Evolutionary conservation across 163 green algal genomes (phyloP).

Genomic region (Chlorella variabilis): DNA sequence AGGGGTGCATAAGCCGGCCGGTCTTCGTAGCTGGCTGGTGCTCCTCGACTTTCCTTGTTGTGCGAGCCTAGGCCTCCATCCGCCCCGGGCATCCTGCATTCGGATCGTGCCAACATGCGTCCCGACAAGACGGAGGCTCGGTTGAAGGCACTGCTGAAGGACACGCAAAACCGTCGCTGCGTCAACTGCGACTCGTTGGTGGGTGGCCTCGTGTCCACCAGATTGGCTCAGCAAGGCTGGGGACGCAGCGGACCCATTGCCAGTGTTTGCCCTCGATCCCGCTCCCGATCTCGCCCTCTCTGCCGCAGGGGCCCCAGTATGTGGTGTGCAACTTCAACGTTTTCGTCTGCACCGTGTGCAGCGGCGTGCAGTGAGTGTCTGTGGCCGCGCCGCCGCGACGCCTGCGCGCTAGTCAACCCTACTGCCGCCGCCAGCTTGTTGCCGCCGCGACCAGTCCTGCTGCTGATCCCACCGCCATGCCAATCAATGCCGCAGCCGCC

Average conservation of each 20-base stretch:
- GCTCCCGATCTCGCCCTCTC: background rate
- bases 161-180: slow-evolving; percentile 62
- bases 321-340: slow-evolving; percentile 64
- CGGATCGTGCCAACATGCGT: too few relatives aligned
- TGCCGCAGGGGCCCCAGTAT: slow-evolving; percentile 72
- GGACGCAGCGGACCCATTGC: background rate
- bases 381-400: background rate
- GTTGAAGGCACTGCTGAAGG: slow-evolving; percentile 50
- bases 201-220: background rate
- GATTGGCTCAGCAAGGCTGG: too few relatives aligned
- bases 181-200: slow-evolving; percentile 69
- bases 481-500: slow-evolving; percentile 54
- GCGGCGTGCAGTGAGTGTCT: slow-evolving; percentile 71
- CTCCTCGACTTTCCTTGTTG: too few relatives aligned
- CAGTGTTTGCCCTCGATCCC: background rate
- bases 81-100: too few relatives aligned
- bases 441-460: background rate
- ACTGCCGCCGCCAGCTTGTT: background rate
- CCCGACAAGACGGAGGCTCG: slow-evolving; percentile 54
- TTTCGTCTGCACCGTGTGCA: slow-evolving; percentile 75
- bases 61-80: too few relatives aligned
- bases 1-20: too few relatives aligned
- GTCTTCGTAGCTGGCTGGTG: too few relatives aligned
- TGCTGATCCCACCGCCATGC: background rate
- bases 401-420: background rate